Percentiles rank a stretch among this genome's conserved stretches.
phyloP scores from a whole-genome alignment of 129 eudicot species.

The Centrapalus pauciflorus region DNA sequence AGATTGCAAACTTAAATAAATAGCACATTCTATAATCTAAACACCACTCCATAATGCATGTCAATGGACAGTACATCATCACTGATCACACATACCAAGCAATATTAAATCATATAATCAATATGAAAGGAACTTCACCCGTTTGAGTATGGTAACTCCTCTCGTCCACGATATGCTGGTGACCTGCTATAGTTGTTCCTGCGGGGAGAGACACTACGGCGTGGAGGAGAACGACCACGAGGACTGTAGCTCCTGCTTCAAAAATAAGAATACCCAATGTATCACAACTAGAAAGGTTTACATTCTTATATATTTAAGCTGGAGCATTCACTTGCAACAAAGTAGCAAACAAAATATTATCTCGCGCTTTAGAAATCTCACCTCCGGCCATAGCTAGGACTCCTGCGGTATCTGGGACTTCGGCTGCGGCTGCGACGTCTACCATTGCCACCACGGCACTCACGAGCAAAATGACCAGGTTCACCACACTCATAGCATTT shows the following conservation, averaged over 20 bases:
- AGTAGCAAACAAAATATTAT: background rate
- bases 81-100: background rate
- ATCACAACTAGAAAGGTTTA: background rate
- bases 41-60: background rate
- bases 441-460: constrained; percentile 69
- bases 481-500: constrained; percentile 99
- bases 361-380: constrained; percentile 22
- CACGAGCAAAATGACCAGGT: constrained; percentile 98
- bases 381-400: constrained; percentile 99
- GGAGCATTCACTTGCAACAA: background rate
- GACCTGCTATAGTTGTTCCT: constrained; percentile 85
- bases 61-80: background rate
- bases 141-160: constrained; percentile 76
- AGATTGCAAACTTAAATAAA: background rate
- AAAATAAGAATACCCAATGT: background rate
- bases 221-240: constrained; percentile 86
- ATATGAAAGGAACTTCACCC: constrained; percentile 46
- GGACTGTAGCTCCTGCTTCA: constrained; percentile 86
- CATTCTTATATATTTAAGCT: background rate
- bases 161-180: constrained; percentile 91
- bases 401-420: constrained; percentile 81
- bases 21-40: background rate
- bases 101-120: background rate
- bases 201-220: constrained; percentile 82
- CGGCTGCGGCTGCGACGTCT: constrained; percentile 93